Base-by-base conservation (phyloP, 2,329 filamentous ascomycete species). In the Beauveria scarabaeidicola region DNA sequence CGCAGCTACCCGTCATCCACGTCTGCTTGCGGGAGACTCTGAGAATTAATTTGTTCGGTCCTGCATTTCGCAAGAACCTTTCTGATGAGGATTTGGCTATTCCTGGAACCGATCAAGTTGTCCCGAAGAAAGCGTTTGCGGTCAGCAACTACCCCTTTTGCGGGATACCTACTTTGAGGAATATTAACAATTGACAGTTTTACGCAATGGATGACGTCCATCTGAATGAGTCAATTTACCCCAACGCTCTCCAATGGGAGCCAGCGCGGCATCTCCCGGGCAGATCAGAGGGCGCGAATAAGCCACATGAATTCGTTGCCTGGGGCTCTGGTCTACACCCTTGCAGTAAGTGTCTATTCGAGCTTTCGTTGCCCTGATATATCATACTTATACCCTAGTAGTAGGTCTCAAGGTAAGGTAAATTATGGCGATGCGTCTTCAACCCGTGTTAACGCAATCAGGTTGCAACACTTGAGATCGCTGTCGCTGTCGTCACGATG, bases 381-480 rank as follows among this genome's bases (percentile, higher is more conserved):
- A 59, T 48, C 52, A 52, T 50, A 36, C 32, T 41, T 25, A 61
- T 41, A 43, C 15, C 7, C 15, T 3, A 46, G 41, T 17, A 54
- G 53, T 57, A 47, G 51, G 58, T 41, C 43, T 52, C 11, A 46
- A 27, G 54, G 27, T 41, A 48, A 41, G 21, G 13, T 23, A 6
- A 29, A 48, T 11, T 7, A 3, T n/a, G 1, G 27, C 13, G 11
- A 54, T 17, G 8, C 5, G 19, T 21, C 19, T 10, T 11, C 11
- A 15, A 21, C 9, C 10, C 19, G 2, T 47, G 36, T 60, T 64
- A 52, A 66, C 55, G 21, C 10, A 15, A 15, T 7, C 61, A 73
- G 65, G 81, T 83, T 66, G 80, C 81, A 1, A 82, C 82, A 63
- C 68, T 83, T 1, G 79, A 83, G 65, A 75, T 77, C 59, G 77